Base-by-base conservation (phyloP, 805 yeast genomes). In the Starmera quercuum region DNA sequence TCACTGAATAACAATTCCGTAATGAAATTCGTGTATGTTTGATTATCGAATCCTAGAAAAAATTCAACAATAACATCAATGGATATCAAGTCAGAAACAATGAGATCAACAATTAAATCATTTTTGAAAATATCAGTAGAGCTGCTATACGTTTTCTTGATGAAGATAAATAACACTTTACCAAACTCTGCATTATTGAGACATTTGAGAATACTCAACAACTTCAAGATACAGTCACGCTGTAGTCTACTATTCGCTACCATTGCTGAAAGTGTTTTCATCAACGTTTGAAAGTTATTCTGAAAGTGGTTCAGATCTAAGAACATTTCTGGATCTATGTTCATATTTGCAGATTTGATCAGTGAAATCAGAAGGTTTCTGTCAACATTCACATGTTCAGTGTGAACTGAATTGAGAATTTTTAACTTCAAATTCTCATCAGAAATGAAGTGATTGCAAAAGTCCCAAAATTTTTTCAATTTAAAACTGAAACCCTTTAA, bases 31-130 rank as follows among this genome's bases (percentile, higher is more conserved):
- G 30, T 35, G 32, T 39, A 51, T 14, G 34, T 35, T 33, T 42
- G 20, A 7, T 51, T 35, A 20, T 44, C 39, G 30, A 49, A 48
- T 8, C 42, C 32, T 32, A 51, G 29, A 28, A 57, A 50, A 5
- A 65, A 43, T 12, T 59, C 61, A 6, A 61, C 49, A 2, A 66
- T 42, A 2, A 55, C 41, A 12, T 57, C 48, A 4, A 71, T 30
- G 3, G 49, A 42, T 3, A 65, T 40, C 26, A 68, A 52, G 14
- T 59, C 65, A 33, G 63, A 57, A 10, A 59, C 36, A 1, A 69
- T 44, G 28, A 70, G 37, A 20, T 54, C 59, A n/a, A 58, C 36
- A 6, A 67, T 41, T 10, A 68, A 51, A 26, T 55, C 64, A 29
- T 58, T 41, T 34, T 63, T 57, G 17, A 53, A 40, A 3, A 59